Base-by-base conservation (phyloP, 2,329 filamentous ascomycete species). In the Drechslera avenae region DNA sequence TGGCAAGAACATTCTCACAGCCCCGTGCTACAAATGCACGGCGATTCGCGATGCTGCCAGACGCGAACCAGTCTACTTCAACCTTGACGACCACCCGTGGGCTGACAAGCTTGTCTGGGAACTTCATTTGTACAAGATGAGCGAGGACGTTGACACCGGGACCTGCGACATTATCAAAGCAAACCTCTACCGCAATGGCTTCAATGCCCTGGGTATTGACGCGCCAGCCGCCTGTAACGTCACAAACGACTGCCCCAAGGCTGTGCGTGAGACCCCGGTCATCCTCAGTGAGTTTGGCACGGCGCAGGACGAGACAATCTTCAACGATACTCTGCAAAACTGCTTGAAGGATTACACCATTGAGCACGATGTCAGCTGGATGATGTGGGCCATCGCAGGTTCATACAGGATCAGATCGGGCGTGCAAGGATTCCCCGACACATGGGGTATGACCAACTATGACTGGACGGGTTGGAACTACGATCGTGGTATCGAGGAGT, bases 31-130 rank as follows among this genome's bases (percentile, higher is more conserved):
- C 62, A 73, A 74, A 40, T 73, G 71, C 56, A 71, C 72, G 14
- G 71, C 71, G 18, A 73, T 67, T 53, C 63, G 76, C 37, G 77
- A 81, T 56, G 77, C 74, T 4, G 50, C 67, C 16, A 75, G 78
- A 4, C 71, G 76, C 13, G 67, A 76, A 2, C 78, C 79, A 0
- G 66, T 76, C 3, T 68, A 75, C 40, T 81, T 82, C 64, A 74
- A 80, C 51, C 68, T 81, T 6, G 74, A 67, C 36, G 65, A 64
- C 32, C 73, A 81, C 60, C 63, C 77, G 6, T 81, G 78, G 78
- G 73, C 75, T 1, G 64, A 80, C 68, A 85, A 85, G 69, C 76
- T 82, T 59, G 81, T 85, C 10, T 85, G 82, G 81, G 83, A 86
- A 69, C 78, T 81, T 62, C 83, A 86, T 70, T 76, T 79, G 23